Evolutionary conservation across 2,329 filamentous ascomycete species (phyloP), one percentile per base, ranked within the genome.

Genomic region (Fusarium foetens): DNA sequence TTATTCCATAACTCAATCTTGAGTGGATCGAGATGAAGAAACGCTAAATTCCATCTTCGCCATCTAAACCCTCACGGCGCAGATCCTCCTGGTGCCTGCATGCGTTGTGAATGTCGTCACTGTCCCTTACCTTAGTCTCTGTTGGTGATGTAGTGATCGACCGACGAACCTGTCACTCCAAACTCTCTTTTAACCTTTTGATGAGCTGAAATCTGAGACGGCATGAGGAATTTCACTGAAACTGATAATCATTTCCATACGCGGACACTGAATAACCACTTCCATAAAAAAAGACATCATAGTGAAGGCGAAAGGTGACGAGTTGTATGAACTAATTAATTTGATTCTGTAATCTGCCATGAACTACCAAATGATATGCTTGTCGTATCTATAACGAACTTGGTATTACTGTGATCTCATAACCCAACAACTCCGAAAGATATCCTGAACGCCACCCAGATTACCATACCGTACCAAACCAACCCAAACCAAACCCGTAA

Each of bases 331-430:
- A 27, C 41, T 45, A 27, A 68, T 63, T 60, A 51, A 67, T 46
- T 9, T 48, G 33, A 52, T 38, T 33, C 66, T 53, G 41, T 35
- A 43, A 58, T 48, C 7, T 63, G 35, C 7, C 46, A 29, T 36
- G 52, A 54, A 68, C 66, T 73, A 59, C 17, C 57, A 73, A 62
- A 71, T 42, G 12, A 72, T 48, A 66, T 62, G 51, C 52, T 25
- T 60, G 29, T 60, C 53, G 52, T 70, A 46, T 59, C 66, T 71
- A 52, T 27, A 67, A 57, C 66, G 43, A 73, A 53, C 41, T 60
- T 73, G 70, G 66, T 73, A 70, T 72, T 73, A 46, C 49, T 61
- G 33, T 46, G 39, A 45, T 60, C 23, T 67, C 63, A 58, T 68
- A 25, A 54, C 39, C 31, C 43, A 60, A 46, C 58, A 59, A 58